These are phyloP conservation scores for Xylariaceae sp. DNA, from an alignment of 2,329 filamentous ascomycete genomes.

Conservation along the genomic window DNA sequence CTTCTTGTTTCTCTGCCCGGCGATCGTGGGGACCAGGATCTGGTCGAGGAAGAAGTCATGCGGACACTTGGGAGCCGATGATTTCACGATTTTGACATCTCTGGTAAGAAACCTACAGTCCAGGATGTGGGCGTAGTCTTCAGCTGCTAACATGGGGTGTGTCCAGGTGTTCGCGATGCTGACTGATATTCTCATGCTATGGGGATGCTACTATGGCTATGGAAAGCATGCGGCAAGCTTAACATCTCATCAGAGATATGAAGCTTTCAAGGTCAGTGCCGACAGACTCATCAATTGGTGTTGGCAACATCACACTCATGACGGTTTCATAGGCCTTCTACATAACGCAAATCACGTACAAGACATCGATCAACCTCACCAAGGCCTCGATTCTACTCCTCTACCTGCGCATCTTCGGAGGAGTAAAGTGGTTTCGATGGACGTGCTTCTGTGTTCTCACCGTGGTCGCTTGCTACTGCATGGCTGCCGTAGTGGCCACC, in stretches of 20 bases:
- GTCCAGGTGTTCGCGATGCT: slow-evolving; percentile 26
- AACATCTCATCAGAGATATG: slow-evolving; percentile 17
- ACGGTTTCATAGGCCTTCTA: slow-evolving; percentile 27
- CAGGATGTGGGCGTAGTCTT: neutral
- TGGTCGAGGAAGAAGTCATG: slow-evolving; percentile 28
- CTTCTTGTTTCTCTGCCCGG: slow-evolving; percentile 27
- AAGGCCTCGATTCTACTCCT: slow-evolving; percentile 33
- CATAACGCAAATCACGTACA: slow-evolving; percentile 33
- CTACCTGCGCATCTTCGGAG: slow-evolving; percentile 32
- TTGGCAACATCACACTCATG: neutral
- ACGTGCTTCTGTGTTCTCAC: slow-evolving; percentile 25
- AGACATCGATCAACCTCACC: slow-evolving; percentile 32
- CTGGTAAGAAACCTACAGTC: slow-evolving; percentile 1
- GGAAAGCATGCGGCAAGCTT: slow-evolving; percentile 24
- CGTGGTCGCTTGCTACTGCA: slow-evolving; percentile 26
- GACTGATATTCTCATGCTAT: slow-evolving; percentile 26
- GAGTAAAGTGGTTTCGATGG: slow-evolving; percentile 30
- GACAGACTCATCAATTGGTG: neutral
- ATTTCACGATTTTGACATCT: slow-evolving; percentile 27
- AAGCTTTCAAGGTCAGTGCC: slow-evolving; percentile 26
- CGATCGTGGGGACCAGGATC: slow-evolving; percentile 25
- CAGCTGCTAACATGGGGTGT: neutral
- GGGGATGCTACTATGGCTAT: slow-evolving; percentile 29
- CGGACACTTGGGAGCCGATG: slow-evolving; percentile 26
- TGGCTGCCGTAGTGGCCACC: slow-evolving; percentile 27